Evolutionary conservation across 2,329 filamentous ascomycete genomes (phyloP).

Genomic region (Westerdykella sp.): DNA sequence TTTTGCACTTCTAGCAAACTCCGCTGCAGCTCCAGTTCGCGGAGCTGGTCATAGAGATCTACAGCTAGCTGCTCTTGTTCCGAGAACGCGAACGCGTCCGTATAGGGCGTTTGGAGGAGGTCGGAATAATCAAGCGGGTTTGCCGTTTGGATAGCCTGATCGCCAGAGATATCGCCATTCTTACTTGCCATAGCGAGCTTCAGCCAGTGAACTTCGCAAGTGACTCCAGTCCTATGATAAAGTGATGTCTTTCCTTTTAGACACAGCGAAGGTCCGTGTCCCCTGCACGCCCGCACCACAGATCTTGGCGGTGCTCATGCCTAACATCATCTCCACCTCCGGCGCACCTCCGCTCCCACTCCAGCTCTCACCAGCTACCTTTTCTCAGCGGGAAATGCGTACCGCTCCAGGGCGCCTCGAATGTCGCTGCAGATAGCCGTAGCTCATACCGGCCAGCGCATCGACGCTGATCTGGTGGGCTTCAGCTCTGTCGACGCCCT

Average conservation of each 20-base stretch:
- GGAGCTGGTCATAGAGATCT: slow-evolving; percentile 63
- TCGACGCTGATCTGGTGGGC: slow-evolving; percentile 69
- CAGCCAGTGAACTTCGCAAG: too few species aligned
- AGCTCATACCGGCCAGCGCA: slow-evolving; percentile 84
- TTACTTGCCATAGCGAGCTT: too few species aligned
- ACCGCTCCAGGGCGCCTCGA: slow-evolving; percentile 35
- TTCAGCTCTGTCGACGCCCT: slow-evolving; percentile 79
- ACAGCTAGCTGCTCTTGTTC: slow-evolving; percentile 61
- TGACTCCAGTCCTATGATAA: too few species aligned
- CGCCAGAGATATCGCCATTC: too few species aligned
- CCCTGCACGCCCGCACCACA: slow-evolving; percentile 15
- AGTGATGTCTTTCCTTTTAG: slow-evolving; percentile 12
- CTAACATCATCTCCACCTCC: slow-evolving; percentile 10
- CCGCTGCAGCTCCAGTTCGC: slow-evolving; percentile 66
- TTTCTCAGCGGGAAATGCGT: slow-evolving; percentile 10
- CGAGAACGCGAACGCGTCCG: slow-evolving; percentile 53
- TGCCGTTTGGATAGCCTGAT: too few species aligned
- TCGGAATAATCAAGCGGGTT: slow-evolving; percentile 16
- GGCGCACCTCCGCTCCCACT: slow-evolving; percentile 8
- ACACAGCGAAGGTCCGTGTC: slow-evolving; percentile 23
- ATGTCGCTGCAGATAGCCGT: slow-evolving; percentile 90
- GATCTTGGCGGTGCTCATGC: slow-evolving; percentile 20
- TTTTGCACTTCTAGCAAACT: slow-evolving; percentile 53
- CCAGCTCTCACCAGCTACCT: too few species aligned
- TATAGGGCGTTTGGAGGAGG: slow-evolving; percentile 40